Percentiles rank a stretch among this genome's conserved stretches.
phyloP scores from a whole-genome alignment of 2,329 filamentous ascomycete genomes.

The Fusarium domesticum region DNA sequence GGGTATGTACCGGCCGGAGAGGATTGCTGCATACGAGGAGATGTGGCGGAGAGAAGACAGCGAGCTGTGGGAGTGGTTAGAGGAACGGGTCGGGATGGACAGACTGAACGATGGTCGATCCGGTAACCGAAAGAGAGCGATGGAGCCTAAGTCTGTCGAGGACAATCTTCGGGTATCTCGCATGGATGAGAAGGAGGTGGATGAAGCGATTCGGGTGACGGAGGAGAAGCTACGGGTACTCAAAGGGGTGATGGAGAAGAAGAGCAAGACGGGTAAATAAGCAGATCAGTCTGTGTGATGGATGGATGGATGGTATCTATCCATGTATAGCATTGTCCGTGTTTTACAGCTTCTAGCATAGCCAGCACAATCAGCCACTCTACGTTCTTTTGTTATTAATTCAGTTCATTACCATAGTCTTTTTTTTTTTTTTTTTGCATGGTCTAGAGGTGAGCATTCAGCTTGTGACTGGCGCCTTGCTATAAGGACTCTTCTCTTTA shows the following conservation, averaged over 20 bases:
- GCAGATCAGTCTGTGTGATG: neutral
- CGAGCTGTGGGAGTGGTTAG: constrained; percentile 90
- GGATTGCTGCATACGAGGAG: constrained; percentile 83
- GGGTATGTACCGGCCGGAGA: constrained; percentile 51
- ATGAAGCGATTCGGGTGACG: constrained; percentile 78
- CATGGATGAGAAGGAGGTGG: constrained; percentile 71
- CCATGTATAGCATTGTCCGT: constrained; percentile 22
- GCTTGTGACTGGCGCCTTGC: neutral
- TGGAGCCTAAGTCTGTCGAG: constrained; percentile 56
- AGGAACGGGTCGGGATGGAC: constrained; percentile 77
- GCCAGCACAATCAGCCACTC: constrained; percentile 22
- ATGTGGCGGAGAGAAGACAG: constrained; percentile 87
- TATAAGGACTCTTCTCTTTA: too few species aligned
- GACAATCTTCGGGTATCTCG: constrained; percentile 56
- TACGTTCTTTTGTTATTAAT: constrained; percentile 27
- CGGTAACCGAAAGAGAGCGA: constrained; percentile 43
- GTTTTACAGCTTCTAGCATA: constrained; percentile 21
- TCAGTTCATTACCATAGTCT: neutral
- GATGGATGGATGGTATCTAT: too few species aligned
- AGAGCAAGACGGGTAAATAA: constrained; percentile 13
- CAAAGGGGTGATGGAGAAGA: constrained; percentile 65
- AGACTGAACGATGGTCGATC: constrained; percentile 41
- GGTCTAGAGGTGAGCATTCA: neutral
- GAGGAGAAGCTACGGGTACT: constrained; percentile 78
- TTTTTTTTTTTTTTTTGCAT: neutral